phyloP scores from a whole-genome alignment of 345 rosid genomes.

The Limnanthes douglasii region DNA sequence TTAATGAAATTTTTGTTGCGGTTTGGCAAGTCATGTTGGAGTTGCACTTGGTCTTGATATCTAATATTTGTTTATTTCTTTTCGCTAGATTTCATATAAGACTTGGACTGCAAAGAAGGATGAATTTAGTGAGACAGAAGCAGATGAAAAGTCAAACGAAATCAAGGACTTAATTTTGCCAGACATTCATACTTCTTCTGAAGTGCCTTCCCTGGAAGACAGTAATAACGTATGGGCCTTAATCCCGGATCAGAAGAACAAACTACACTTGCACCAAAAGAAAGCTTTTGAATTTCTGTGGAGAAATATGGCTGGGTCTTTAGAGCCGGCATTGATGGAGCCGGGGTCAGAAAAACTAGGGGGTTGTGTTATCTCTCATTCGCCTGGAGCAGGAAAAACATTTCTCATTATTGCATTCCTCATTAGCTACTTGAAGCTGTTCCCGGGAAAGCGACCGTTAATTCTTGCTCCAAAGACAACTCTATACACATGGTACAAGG shows the following conservation, averaged over 20 bases:
- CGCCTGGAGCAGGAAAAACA: slow-evolving; percentile 95
- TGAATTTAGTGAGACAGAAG: slow-evolving; percentile 16
- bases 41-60: neutral
- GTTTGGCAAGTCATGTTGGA: neutral
- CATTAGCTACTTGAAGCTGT: slow-evolving; percentile 69
- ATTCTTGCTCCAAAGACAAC: slow-evolving; percentile 95
- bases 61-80: slow-evolving; percentile 3
- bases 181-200: slow-evolving; percentile 11
- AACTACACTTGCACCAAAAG: slow-evolving; percentile 62
- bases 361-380: slow-evolving; percentile 87
- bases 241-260: slow-evolving; percentile 54
- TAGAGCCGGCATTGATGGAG: slow-evolving; percentile 46
- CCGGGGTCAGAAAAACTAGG: slow-evolving; percentile 35
- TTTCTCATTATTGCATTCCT: slow-evolving; percentile 87
- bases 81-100: slow-evolving; percentile 23
- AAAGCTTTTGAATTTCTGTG: slow-evolving; percentile 91
- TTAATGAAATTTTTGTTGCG: no score
- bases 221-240: slow-evolving; percentile 71
- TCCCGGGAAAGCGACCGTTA: slow-evolving; percentile 73
- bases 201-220: slow-evolving; percentile 20
- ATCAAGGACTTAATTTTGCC: slow-evolving; percentile 14
- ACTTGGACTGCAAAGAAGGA: slow-evolving; percentile 29
- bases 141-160: slow-evolving; percentile 19
- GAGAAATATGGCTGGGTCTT: slow-evolving; percentile 66
- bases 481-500: slow-evolving; percentile 89